Percentiles rank a stretch among this genome's conserved stretches.
Evolutionary conservation across 2,329 filamentous ascomycete species (phyloP).

Genomic region (Beauveria sp.): DNA sequence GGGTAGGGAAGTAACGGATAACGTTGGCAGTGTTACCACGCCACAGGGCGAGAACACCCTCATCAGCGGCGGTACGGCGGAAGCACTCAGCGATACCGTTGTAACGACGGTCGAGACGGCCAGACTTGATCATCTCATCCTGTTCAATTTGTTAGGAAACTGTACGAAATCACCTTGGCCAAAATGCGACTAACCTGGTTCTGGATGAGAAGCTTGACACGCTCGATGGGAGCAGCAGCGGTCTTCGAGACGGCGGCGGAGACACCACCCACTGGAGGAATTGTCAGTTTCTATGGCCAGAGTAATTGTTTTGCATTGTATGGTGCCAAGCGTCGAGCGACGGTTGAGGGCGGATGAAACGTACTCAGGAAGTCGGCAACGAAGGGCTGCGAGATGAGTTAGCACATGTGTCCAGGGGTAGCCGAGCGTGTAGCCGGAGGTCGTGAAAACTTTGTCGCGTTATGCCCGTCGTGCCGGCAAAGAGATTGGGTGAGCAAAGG

Average conservation of each 20-base stretch:
- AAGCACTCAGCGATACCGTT: constrained; percentile 92
- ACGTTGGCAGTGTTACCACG: constrained; percentile 99
- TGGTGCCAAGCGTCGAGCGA: background rate
- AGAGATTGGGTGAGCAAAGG: background rate
- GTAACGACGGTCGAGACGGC: constrained; percentile 98
- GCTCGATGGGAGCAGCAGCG: constrained; percentile 98
- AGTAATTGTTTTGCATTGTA: background rate
- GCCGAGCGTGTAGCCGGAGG: background rate
- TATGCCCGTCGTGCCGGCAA: background rate
- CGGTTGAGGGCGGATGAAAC: constrained; percentile 34
- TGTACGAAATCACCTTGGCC: background rate
- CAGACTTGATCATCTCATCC: constrained; percentile 99
- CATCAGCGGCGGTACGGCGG: constrained; percentile 77
- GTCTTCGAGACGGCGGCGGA: constrained; percentile 99
- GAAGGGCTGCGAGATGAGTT: constrained; percentile 63
- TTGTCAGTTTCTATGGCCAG: constrained; percentile 16
- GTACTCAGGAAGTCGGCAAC: constrained; percentile 98
- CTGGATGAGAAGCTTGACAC: constrained; percentile 99
- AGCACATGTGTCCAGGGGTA: constrained; percentile 20
- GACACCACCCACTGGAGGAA: constrained; percentile 87
- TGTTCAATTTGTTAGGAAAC: constrained; percentile 36
- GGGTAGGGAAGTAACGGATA: constrained; percentile 99
- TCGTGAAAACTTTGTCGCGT: constrained; percentile 11
- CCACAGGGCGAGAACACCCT: constrained; percentile 95
- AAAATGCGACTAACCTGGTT: constrained; percentile 74